Base-by-base conservation (phyloP, 2,329 filamentous ascomycete genomes). In the Botrytis deweyae region DNA sequence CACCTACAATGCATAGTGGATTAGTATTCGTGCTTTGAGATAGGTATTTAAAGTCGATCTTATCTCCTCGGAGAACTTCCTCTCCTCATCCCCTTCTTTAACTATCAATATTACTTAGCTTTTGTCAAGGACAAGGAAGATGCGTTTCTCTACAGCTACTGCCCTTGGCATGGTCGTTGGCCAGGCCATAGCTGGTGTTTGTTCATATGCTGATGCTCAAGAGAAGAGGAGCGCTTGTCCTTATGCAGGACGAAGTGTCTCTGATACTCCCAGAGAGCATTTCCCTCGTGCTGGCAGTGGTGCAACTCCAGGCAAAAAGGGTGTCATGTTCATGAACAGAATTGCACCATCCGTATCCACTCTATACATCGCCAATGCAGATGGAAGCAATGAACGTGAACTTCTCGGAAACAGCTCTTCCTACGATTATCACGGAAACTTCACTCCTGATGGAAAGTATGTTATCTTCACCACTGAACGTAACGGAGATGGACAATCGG, bases 391-490 rank as follows among this genome's bases (percentile, higher is more conserved):
- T 72, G 83, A 82, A 69, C 80, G 78, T 7, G 74, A 79, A 29
- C 76, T 85, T 9, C 74, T 84, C 10, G 73, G 42, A n/a, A 36
- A 64, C 7, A 38, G 81, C 44, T 72, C 76, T 16, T 70, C 76
- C 10, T 84, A 81, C 74, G 83, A 85, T 40, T 85, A 83, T 73
- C 84, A 84, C 68, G 82, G 80, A 12, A 49, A 33, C 18, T 63
- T 71, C 42, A 83, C 82, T 0, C 83, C 84, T 0, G 80, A 84
- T 58, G 83, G 84, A 22, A 72, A 83, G 71, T 84, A 82, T 81
- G 78, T 85, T 68, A 81, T 80, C 3, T 84, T 85, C 73, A 79
- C 80, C 18, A 85, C 83, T 4, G 83, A 85, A 66, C 81, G 82
- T 42, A 84, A 84, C 71, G 83, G 80, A 16, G 82, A 84, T 68